Conservation (phyloP, 2,329 filamentous ascomycete genomes). For the Leptosphaerulina australis region DNA sequence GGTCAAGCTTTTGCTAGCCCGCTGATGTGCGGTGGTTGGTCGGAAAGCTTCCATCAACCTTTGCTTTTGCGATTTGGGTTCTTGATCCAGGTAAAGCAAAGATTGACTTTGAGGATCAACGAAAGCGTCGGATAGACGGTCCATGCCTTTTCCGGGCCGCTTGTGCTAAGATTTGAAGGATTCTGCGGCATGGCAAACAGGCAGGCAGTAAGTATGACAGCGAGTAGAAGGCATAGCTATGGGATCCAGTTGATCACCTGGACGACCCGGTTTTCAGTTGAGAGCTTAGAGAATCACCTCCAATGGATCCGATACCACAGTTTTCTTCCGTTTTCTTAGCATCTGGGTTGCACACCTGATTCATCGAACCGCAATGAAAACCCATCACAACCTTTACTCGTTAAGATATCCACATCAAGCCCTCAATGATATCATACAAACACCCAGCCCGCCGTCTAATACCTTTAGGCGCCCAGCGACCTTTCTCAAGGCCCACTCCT, state of each 20-base stretch:
- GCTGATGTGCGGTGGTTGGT: conserved; percentile 25
- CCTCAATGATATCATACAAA: conserved; percentile 27
- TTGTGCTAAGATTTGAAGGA: conserved; percentile 1
- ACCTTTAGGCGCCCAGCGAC: conserved; percentile 37
- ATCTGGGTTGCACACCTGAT: neutral
- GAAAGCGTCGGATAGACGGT: conserved; percentile 9
- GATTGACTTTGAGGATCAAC: neutral
- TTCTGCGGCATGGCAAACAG: conserved; percentile 4
- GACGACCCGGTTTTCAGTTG: no score
- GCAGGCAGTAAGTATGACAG: neutral
- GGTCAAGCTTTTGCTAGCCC: conserved; percentile 30
- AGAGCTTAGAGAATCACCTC: neutral
- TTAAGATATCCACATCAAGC: conserved; percentile 7
- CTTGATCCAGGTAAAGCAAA: neutral
- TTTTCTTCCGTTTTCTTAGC: neutral
- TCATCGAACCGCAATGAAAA: neutral
- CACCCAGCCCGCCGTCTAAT: conserved; percentile 19
- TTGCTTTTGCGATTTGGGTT: neutral
- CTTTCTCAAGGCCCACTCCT: conserved; percentile 28
- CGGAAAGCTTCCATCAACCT: conserved; percentile 19
- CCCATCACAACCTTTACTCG: conserved; percentile 15
- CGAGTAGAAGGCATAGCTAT: neutral
- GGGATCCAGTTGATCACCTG: no score
- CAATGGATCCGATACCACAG: no score
- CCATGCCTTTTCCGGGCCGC: conserved; percentile 4